Evolutionary conservation across 208 protist genomes (phyloP).

Genomic region (Acanthamoeba royreba): DNA sequence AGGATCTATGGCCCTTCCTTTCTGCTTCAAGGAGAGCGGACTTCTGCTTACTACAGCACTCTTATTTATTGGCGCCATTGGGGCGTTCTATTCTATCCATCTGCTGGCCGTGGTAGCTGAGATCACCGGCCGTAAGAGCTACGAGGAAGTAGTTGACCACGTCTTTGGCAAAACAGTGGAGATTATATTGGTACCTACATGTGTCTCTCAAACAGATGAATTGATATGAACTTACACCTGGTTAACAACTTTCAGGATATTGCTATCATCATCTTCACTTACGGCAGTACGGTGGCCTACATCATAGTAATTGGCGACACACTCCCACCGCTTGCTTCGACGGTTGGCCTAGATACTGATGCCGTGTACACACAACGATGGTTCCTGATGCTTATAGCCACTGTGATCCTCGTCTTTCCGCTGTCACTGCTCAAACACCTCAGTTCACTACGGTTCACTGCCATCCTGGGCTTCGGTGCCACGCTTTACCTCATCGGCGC

Average conservation of each 20-base stretch:
- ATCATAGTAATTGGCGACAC: slow-evolving; percentile 9
- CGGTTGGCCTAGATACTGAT: not conserved
- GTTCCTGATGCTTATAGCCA: not conserved
- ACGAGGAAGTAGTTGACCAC: not conserved
- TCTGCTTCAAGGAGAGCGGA: not conserved
- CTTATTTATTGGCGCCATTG: not conserved
- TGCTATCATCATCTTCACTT: not conserved
- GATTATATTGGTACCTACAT: not conserved
- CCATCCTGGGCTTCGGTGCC: not conserved
- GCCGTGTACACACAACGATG: not conserved
- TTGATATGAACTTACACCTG: no score
- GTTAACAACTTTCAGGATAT: not conserved
- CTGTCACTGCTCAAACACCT: slow-evolving; percentile 5
- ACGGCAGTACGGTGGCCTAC: not conserved
- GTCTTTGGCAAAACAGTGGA: not conserved
- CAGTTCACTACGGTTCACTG: not conserved
- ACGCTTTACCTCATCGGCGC: not conserved
- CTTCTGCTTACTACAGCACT: not conserved
- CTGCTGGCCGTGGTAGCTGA: not conserved
- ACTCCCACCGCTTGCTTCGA: not conserved
- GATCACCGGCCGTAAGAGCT: not conserved
- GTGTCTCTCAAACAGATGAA: no score
- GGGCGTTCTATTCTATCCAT: slow-evolving; percentile 1
- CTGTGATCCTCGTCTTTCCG: not conserved
- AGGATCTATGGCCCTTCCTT: not conserved